phyloP scores from a whole-genome alignment of 2,329 filamentous ascomycete genomes.

The Monilinia fructigena region DNA sequence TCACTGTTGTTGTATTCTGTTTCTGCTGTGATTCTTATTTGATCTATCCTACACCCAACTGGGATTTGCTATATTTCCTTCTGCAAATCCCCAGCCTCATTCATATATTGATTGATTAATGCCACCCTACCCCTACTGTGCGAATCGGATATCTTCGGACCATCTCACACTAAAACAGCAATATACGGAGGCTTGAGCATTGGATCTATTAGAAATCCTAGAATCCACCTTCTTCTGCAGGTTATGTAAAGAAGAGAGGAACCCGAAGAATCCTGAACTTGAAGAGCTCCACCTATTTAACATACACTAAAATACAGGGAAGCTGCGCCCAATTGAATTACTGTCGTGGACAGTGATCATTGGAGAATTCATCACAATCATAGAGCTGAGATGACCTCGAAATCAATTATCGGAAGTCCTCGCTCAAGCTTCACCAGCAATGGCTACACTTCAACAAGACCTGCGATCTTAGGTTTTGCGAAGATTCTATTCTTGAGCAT shows the following conservation, averaged over 20 bases:
- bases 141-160: conserved; percentile 1
- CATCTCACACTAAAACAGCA: neutral
- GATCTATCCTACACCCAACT: neutral
- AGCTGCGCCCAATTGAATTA: conserved; percentile 19
- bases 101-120: neutral
- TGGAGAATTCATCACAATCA: conserved; percentile 13
- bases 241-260: neutral
- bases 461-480: conserved; percentile 52
- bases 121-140: neutral
- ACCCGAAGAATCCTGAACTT: neutral
- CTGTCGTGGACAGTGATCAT: conserved; percentile 20
- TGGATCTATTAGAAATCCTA: no score
- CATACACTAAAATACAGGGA: conserved; percentile 6
- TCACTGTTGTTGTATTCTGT: neutral
- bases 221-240: no score
- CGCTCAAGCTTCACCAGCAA: conserved; percentile 27
- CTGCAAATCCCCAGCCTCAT: neutral
- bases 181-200: neutral
- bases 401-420: conserved; percentile 26
- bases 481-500: conserved; percentile 52
- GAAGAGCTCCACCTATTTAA: conserved; percentile 9
- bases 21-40: neutral
- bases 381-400: conserved; percentile 31
- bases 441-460: conserved; percentile 47
- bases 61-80: neutral